These are phyloP conservation scores for Apiospora saccharicola DNA, from an alignment of 2,329 filamentous ascomycete species.

Conservation along the genomic window DNA sequence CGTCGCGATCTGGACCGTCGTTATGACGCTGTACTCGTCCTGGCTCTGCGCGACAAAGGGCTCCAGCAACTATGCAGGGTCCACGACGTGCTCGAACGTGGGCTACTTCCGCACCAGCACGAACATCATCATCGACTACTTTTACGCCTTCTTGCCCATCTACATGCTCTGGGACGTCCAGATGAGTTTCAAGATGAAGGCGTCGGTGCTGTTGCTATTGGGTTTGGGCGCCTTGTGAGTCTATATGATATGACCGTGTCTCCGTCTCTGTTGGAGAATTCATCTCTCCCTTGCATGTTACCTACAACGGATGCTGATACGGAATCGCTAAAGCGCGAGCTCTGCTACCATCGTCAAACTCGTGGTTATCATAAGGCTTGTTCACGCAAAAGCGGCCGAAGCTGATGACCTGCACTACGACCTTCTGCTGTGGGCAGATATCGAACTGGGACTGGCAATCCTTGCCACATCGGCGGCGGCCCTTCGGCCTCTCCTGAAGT, in stretches of 20 bases:
- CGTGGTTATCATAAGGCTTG: constrained; percentile 40
- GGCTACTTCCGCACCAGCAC: constrained; percentile 44
- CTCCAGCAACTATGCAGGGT: constrained; percentile 41
- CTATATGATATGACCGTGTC: neutral
- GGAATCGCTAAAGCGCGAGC: constrained; percentile 36
- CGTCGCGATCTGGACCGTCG: constrained; percentile 40
- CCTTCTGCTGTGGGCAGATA: constrained; percentile 43
- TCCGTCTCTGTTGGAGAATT: neutral
- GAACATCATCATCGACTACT: constrained; percentile 46
- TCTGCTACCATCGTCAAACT: constrained; percentile 45
- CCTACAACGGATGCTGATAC: neutral
- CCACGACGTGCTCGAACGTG: constrained; percentile 37
- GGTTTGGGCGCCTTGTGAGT: constrained; percentile 44
- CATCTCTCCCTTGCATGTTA: neutral
- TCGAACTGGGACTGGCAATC: constrained; percentile 42
- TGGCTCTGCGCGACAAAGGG: constrained; percentile 40
- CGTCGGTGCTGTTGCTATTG: constrained; percentile 39
- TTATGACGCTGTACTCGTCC: constrained; percentile 43
- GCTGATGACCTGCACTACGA: constrained; percentile 40
- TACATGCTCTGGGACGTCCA: constrained; percentile 40
- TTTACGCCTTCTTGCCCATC: constrained; percentile 42
- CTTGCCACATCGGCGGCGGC: constrained; percentile 42
- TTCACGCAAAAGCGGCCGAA: constrained; percentile 32
- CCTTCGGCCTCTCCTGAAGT: constrained; percentile 39
- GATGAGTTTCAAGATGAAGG: constrained; percentile 39